Evolutionary conservation across 208 protist species (phyloP).

Genomic region (Crithidia bombi): DNA sequence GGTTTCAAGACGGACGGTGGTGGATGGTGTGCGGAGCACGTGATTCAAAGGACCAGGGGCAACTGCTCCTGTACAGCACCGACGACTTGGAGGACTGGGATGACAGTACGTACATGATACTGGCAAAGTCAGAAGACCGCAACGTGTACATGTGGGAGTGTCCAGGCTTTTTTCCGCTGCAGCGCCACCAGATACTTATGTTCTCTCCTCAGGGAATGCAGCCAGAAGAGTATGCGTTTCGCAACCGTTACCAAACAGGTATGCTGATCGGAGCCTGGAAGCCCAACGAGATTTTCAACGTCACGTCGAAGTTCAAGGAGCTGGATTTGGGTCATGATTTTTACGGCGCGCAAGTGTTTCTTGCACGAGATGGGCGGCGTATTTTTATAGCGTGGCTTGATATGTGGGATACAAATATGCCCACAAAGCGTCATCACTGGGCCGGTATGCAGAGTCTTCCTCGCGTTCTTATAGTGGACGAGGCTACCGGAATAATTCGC

Average conservation of each 20-base stretch:
- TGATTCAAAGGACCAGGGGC: conserved; percentile 63
- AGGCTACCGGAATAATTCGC: conserved; percentile 35
- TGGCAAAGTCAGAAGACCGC: conserved; percentile 56
- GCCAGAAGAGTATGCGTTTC: conserved; percentile 33
- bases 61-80: conserved; percentile 69
- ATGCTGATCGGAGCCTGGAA: conserved; percentile 50
- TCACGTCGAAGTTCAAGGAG: conserved; percentile 41
- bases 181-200: conserved; percentile 38
- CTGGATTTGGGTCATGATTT: conserved; percentile 59
- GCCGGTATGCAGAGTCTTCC: conserved; percentile 51
- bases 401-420: conserved; percentile 63
- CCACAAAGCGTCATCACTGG: conserved; percentile 59
- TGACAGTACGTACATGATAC: conserved; percentile 59
- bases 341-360: conserved; percentile 49
- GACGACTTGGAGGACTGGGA: conserved; percentile 76
- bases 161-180: conserved; percentile 47
- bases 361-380: conserved; percentile 40
- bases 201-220: conserved; percentile 49
- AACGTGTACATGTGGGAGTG: conserved; percentile 71
- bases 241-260: conserved; percentile 53
- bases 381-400: conserved; percentile 61
- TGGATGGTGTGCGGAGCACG: conserved; percentile 67
- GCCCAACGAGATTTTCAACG: conserved; percentile 41
- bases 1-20: conserved; percentile 55
- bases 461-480: conserved; percentile 45